Conservation (phyloP, 1,284 basidiomycete species). For the Malassezia brasiliensis region DNA sequence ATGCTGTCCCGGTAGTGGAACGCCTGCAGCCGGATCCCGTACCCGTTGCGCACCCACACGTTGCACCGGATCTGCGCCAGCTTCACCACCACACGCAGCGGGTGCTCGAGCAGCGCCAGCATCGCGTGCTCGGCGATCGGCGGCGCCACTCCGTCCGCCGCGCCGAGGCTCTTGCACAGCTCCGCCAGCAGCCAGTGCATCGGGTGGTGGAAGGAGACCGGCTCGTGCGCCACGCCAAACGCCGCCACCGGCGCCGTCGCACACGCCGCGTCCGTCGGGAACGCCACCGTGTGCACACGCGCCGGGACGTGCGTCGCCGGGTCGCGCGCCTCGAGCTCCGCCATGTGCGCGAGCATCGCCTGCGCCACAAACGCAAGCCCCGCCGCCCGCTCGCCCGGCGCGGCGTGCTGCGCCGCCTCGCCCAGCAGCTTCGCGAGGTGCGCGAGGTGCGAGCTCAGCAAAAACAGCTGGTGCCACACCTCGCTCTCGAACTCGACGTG, state of each 20-base stretch:
- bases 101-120: conserved; percentile 35
- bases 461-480: conserved; percentile 44
- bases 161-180: conserved; percentile 59
- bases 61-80: conserved; percentile 90
- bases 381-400: conserved; percentile 57
- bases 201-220: conserved; percentile 78
- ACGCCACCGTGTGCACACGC: conserved; percentile 28
- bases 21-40: conserved; percentile 87
- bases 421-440: conserved; percentile 39
- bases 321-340: conserved; percentile 21
- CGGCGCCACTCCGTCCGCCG: not conserved
- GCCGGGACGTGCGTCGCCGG: conserved; percentile 62
- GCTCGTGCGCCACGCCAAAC: conserved; percentile 31
- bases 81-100: conserved; percentile 44
- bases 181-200: conserved; percentile 86
- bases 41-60: conserved; percentile 95
- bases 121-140: conserved; percentile 20
- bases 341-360: conserved; percentile 53
- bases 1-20: conserved; percentile 93
- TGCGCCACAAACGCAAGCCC: conserved; percentile 64
- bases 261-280: conserved; percentile 31
- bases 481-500: conserved; percentile 48
- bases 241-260: conserved; percentile 56
- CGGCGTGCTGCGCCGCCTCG: conserved; percentile 50
- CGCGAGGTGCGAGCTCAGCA: conserved; percentile 40